These are phyloP conservation scores for Annulohypoxylon truncatum DNA, from an alignment of 2,329 filamentous ascomycete species.

Conservation along the genomic window DNA sequence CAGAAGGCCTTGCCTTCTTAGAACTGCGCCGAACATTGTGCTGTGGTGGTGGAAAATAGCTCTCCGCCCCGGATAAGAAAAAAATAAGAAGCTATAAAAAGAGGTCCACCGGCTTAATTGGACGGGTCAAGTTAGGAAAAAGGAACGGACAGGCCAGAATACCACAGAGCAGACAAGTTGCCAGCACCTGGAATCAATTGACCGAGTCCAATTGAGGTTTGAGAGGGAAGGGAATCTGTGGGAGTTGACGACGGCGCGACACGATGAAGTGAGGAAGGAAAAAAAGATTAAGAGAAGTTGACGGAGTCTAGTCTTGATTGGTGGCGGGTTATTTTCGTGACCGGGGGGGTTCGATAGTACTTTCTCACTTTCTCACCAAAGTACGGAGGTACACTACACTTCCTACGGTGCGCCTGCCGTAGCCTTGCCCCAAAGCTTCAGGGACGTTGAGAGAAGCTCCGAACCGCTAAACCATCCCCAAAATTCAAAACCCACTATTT, in stretches of 20 bases:
- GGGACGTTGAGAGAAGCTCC: constrained; percentile 41
- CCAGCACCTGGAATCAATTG: constrained; percentile 36
- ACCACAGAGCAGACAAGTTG: constrained; percentile 40
- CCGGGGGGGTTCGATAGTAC: constrained; percentile 5
- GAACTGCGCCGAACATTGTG: constrained; percentile 71
- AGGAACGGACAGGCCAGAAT: constrained; percentile 35
- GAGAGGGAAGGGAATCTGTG: constrained; percentile 21
- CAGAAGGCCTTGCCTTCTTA: constrained; percentile 71
- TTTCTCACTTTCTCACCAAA: constrained; percentile 31
- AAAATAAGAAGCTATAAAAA: constrained; percentile 24
- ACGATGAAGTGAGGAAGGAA: constrained; percentile 43
- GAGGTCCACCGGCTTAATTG: constrained; percentile 39
- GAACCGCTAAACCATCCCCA: constrained; percentile 20
- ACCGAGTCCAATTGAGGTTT: constrained; percentile 44
- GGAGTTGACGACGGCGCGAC: constrained; percentile 34
- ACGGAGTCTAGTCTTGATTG: constrained; percentile 44
- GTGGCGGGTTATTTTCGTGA: constrained; percentile 42
- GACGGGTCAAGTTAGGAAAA: constrained; percentile 17
- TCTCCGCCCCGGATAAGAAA: constrained; percentile 25
- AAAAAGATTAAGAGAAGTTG: constrained; percentile 47
- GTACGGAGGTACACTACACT: neutral
- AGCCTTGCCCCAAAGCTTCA: constrained; percentile 41
- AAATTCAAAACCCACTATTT: neutral
- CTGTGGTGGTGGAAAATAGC: constrained; percentile 40
- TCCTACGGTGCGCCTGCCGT: neutral